Base-by-base conservation (phyloP, 257 asterid species). In the Nicotiana obtusifolia region DNA sequence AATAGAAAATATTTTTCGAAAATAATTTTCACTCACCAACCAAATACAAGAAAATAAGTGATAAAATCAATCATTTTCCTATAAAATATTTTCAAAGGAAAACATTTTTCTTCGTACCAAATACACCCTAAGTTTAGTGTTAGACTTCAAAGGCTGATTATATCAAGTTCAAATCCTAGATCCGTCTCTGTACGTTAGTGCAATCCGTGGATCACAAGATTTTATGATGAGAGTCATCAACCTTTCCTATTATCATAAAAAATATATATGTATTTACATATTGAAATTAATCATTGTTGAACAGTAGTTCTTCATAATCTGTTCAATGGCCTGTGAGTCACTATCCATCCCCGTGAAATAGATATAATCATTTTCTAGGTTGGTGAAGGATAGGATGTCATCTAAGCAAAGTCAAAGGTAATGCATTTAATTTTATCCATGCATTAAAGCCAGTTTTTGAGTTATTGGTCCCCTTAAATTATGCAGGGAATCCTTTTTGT, bases 311-410 rank as follows among this genome's bases (percentile, higher is more conserved):
- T 60, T 64, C 47, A 35, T 53, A 28, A 53, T 67, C 77, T 80
- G 56, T 41, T 60, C 53, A 75, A 81, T 81, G 79, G 80, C 62
- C 15, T 77, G 79, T 68, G 83, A 82, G 83, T 76, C 81, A 54
- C 28, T 64, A 47, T 71, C 78, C 84, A 78, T 77, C 54, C 82
- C 82, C 59, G 80, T 82, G 82, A 84, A 80, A 82, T 84, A 81
- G 80, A 53, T 19, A 76, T 73, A 64, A 77, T 69, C 80, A 80
- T 86, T 78, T 67, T 82, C 69, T 73, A 78, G 59, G 84, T 86
- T 84, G 83, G 78, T 83, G 86, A 82, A 65, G 76, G 66, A 53
- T 76, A 53, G 64, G 80, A 57, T 84, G 66, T 62, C 81, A 68
- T 41, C 75, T 69, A 68, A 44, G 75, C 57, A 75, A 82, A 82